Base-by-base conservation (phyloP, 176 grass and related monocot species). In the Triticum dicoccoides region DNA sequence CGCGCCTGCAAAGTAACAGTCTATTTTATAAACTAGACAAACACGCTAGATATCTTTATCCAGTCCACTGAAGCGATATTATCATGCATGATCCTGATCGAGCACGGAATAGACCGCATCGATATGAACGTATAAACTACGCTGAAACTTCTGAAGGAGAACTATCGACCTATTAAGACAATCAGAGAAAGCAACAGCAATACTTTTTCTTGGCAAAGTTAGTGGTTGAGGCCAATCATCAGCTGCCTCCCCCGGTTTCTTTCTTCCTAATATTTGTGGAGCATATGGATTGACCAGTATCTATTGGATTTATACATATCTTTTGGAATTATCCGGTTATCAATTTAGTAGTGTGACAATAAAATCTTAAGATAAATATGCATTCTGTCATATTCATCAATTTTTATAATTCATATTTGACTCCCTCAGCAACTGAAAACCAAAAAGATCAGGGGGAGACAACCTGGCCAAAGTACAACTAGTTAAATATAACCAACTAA, bases 191-290 rank as follows among this genome's bases (percentile, higher is more conserved):
- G 63, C 21, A 38, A 41, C 17, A 45, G 4, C 17, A 35, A 47
- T n/a, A 34, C 6, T 59, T 67, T 49, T 61, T 79, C 1, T 14
- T 35, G 4, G 3, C 14, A 56, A 59, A 86, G 3, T 0, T 67
- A 21, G 83, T 69, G 34, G 77, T 68, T 85, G 45, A 21, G 33
- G 58, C 58, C 61, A 85, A 81, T 69, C 88, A 81, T 37, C 88
- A 30, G 59, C 77, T 69, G 77, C 83, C 45, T 77, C 78, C 70
- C 83, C 35, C 63, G 62, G 38, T 71, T 27, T 71, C 8, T 11
- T 1, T 25, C 21, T 9, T 3, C 10, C 2, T 37, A 6, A 39
- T 6, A 77, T 68, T 45, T 67, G 51, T 64, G 64, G 52, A 78
- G 79, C 88, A 78, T 34, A 70, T 63, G 54, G 71, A 18, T 61